A percentile compares a stretch with the other conserved stretches of the same genome.
phyloP scores from a whole-genome alignment of 257 asterid species.

The Gynochthodes officinalis region DNA sequence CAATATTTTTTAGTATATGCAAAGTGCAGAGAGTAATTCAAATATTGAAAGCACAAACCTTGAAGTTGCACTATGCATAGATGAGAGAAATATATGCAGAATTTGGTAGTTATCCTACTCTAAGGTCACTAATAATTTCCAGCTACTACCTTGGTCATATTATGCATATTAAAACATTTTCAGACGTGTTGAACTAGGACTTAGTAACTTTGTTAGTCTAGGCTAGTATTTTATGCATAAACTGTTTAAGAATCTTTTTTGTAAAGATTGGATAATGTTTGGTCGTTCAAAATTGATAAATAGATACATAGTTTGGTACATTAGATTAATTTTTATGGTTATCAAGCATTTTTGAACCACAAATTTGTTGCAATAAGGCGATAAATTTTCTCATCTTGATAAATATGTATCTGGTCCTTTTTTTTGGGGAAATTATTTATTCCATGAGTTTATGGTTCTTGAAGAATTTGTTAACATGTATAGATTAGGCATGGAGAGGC shows the following conservation, averaged over 20 bases:
- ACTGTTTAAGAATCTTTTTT: not conserved
- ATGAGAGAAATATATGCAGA: not conserved
- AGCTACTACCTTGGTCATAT: not conserved
- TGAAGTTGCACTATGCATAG: not conserved
- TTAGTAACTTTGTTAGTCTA: not conserved
- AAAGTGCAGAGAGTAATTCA: not conserved
- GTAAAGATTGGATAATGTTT: not conserved
- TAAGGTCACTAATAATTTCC: not conserved
- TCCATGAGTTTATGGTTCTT: not conserved
- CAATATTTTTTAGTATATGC: not conserved
- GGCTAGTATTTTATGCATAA: not conserved
- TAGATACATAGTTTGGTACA: not conserved
- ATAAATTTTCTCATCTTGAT: not conserved
- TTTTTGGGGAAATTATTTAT: not conserved
- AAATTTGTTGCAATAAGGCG: not conserved
- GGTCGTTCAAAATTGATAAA: not conserved
- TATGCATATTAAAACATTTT: slow-evolving; percentile 1
- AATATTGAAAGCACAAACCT: not conserved
- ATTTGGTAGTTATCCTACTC: not conserved
- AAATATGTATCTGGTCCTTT: not conserved
- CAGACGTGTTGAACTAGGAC: too few species aligned
- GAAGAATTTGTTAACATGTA: slow-evolving; percentile 23
- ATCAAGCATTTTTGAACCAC: not conserved
- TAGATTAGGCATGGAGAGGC: slow-evolving; percentile 99
- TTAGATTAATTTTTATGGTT: not conserved